Evolutionary conservation across 2,329 filamentous ascomycete species (phyloP).

Genomic region (Talaromyces pinophilus): DNA sequence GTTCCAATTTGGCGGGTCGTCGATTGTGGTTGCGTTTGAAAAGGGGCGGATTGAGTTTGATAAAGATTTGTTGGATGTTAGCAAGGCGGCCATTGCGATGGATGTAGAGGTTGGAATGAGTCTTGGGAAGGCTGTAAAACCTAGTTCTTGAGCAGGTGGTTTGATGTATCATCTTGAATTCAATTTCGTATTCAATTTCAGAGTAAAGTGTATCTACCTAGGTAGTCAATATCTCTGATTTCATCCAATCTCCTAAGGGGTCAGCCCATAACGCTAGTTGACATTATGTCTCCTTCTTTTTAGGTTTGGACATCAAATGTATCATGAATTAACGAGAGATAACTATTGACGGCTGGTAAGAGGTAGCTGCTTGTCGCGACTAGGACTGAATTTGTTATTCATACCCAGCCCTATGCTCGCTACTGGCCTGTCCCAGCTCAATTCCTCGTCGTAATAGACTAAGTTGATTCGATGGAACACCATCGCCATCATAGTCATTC

Average conservation of each 20-base stretch:
- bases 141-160: not conserved
- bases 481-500: slow-evolving; percentile 6
- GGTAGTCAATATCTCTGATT: too few species aligned
- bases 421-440: not conserved
- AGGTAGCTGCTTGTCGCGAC: not conserved
- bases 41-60: slow-evolving; percentile 43
- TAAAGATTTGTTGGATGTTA: slow-evolving; percentile 38
- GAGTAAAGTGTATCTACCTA: not conserved
- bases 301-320: not conserved
- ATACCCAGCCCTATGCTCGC: not conserved
- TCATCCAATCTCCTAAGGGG: too few species aligned
- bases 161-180: not conserved
- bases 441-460: not conserved
- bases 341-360: not conserved
- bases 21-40: slow-evolving; percentile 46
- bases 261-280: not conserved
- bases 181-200: not conserved
- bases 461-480: not conserved
- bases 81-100: slow-evolving; percentile 37
- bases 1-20: slow-evolving; percentile 48
- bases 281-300: not conserved
- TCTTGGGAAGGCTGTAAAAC: slow-evolving; percentile 28
- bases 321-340: not conserved
- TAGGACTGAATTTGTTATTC: not conserved
- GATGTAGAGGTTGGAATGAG: slow-evolving; percentile 46